These are phyloP conservation scores for Nicotiana rustica DNA, from an alignment of 305 asterid genomes.

Conservation along the genomic window DNA sequence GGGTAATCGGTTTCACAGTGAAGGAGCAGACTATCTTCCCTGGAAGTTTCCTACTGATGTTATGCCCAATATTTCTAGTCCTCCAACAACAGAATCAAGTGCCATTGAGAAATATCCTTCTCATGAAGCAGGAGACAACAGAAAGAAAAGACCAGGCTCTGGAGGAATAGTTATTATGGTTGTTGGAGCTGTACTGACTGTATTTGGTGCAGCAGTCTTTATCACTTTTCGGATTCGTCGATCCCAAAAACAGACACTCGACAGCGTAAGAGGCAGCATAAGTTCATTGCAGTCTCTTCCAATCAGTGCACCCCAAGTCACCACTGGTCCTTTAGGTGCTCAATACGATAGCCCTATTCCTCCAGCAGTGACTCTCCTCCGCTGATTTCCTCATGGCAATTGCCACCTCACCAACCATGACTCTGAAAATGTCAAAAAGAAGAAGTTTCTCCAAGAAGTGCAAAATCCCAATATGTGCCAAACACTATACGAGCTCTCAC, in stretches of 20 bases:
- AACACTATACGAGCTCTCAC: conserved; percentile 47
- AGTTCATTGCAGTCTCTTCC: conserved; percentile 58
- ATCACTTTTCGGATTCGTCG: conserved; percentile 45
- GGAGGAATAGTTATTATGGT: conserved; percentile 52
- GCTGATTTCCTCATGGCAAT: conserved; percentile 61
- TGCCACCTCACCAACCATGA: conserved; percentile 73
- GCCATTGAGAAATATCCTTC: conserved; percentile 66
- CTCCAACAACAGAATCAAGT: conserved; percentile 72
- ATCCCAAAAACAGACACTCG: conserved; percentile 39
- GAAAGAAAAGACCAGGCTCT: conserved; percentile 49
- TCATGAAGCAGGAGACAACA: conserved; percentile 43
- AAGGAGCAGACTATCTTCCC: conserved; percentile 67
- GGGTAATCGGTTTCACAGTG: conserved; percentile 66
- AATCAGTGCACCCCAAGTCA: conserved; percentile 23
- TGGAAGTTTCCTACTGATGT: conserved; percentile 77
- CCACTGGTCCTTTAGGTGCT: conserved; percentile 47
- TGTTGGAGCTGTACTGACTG: conserved; percentile 61
- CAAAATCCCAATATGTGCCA: conserved; percentile 58
- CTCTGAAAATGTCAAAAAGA: conserved; percentile 53
- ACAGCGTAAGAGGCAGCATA: conserved; percentile 48
- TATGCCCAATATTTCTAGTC: conserved; percentile 61
- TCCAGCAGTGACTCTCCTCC: conserved; percentile 67
- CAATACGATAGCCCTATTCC: conserved; percentile 55
- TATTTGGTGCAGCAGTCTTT: conserved; percentile 58
- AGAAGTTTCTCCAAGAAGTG: conserved; percentile 57